A percentile compares a stretch with the other conserved stretches of the same genome.
Evolutionary conservation across 257 asterid genomes (phyloP).

Genomic region (Cruciata laevipes): DNA sequence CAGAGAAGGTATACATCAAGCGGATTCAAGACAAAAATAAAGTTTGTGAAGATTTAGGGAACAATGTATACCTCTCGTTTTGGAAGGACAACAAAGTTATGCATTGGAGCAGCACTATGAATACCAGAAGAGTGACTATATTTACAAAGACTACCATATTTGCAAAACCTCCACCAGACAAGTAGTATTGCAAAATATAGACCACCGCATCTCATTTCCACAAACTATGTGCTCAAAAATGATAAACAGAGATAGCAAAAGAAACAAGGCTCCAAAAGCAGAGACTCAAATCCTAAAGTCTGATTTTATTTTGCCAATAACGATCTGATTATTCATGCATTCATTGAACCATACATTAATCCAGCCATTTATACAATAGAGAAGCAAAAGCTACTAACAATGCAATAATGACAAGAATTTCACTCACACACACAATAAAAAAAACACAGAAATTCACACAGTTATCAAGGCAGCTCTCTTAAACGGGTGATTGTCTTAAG

Average conservation of each 20-base stretch:
- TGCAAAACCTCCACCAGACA: constrained; percentile 73
- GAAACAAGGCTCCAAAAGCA: neutral
- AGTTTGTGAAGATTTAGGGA: constrained; percentile 1
- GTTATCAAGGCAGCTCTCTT: constrained; percentile 4
- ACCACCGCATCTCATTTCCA: neutral
- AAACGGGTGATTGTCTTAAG: constrained; percentile 34
- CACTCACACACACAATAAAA: neutral
- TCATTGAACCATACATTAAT: neutral
- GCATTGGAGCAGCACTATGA: constrained; percentile 25
- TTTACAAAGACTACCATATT: constrained; percentile 58
- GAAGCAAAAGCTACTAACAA: neutral
- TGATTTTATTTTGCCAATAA: neutral
- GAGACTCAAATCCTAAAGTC: neutral
- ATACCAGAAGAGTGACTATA: constrained; percentile 44
- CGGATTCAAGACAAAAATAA: neutral
- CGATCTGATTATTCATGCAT: neutral
- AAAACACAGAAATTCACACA: neutral
- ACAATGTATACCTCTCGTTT: constrained; percentile 43
- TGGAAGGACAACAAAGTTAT: constrained; percentile 74
- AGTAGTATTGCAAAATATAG: constrained; percentile 56
- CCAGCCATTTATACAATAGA: neutral
- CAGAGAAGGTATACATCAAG: neutral
- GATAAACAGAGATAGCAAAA: neutral
- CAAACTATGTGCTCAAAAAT: neutral
- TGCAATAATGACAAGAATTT: neutral